Evolutionary conservation across 2,329 filamentous ascomycete species (phyloP).

Genomic region (Sporothrix phasma): DNA sequence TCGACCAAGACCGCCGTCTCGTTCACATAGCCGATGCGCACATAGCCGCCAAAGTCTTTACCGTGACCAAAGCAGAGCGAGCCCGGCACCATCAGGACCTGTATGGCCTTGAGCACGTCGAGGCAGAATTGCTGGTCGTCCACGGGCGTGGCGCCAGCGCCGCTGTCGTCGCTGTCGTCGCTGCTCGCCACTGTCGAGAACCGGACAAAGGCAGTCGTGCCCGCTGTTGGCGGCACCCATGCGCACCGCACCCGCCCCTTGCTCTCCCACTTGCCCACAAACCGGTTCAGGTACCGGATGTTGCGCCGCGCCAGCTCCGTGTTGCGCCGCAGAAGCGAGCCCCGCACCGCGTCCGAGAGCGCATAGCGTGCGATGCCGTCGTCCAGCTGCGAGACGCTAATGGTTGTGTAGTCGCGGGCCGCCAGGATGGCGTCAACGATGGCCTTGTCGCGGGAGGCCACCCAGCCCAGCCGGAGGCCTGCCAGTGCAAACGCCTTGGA

Average conservation of each 20-base stretch:
- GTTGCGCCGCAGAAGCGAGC: slow-evolving; percentile 39
- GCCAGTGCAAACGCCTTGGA: slow-evolving; percentile 80
- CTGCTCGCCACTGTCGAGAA: slow-evolving; percentile 47
- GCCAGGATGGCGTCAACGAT: slow-evolving; percentile 55
- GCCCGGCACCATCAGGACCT: slow-evolving; percentile 67
- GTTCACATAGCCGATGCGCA: slow-evolving; percentile 68
- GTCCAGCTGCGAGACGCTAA: slow-evolving; percentile 74
- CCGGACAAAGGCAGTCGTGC: slow-evolving; percentile 68
- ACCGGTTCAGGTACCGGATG: slow-evolving; percentile 53
- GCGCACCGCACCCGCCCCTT: slow-evolving; percentile 34
- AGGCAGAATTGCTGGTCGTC: slow-evolving; percentile 65
- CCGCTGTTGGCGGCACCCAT: slow-evolving; percentile 67
- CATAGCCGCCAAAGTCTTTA: slow-evolving; percentile 60
- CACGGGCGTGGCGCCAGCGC: slow-evolving; percentile 37
- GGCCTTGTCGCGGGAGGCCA: slow-evolving; percentile 53
- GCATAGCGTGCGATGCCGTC: slow-evolving; percentile 70
- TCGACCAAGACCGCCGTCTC: slow-evolving; percentile 58
- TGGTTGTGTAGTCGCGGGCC: slow-evolving; percentile 74
- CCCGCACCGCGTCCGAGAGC: slow-evolving; percentile 40
- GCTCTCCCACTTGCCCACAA: slow-evolving; percentile 53
- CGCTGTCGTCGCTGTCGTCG: neutral
- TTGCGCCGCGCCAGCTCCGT: slow-evolving; percentile 59
- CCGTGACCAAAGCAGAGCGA: slow-evolving; percentile 60
- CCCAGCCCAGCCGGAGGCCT: slow-evolving; percentile 75
- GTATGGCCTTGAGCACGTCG: slow-evolving; percentile 55